These are phyloP conservation scores for Kodamaea alishanica DNA, from an alignment of 1,139 yeast species.

Conservation along the genomic window DNA sequence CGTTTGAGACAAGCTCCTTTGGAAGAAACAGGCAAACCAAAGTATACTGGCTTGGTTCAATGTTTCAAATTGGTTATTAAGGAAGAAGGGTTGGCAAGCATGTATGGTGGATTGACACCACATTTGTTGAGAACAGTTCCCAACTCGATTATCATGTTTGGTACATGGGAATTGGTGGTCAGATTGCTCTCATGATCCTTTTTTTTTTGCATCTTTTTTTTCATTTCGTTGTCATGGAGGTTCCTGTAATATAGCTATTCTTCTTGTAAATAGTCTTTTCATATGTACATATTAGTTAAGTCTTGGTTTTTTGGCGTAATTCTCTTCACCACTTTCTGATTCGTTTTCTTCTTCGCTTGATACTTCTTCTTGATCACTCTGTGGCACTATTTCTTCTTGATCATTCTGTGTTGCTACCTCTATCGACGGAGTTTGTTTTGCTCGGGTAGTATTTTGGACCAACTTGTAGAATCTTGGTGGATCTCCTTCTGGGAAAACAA, in stretches of 20 bases:
- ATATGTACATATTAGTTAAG: conserved; percentile 2
- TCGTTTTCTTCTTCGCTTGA: conserved; percentile 1
- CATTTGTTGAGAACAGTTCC: conserved; percentile 96
- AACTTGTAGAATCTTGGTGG: conserved; percentile 42
- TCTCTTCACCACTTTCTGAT: conserved; percentile 7
- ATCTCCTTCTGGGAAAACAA: conserved; percentile 35
- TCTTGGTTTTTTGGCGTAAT: conserved; percentile 5
- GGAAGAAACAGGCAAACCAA: conserved; percentile 68
- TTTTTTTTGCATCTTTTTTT: neutral
- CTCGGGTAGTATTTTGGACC: conserved; percentile 29
- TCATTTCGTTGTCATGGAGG: neutral
- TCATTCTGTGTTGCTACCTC: conserved; percentile 1
- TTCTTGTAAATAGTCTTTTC: conserved; percentile 12
- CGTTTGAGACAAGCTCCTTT: conserved; percentile 91
- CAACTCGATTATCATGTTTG: conserved; percentile 96
- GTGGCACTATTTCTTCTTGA: conserved; percentile 3
- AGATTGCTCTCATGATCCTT: conserved; percentile 47
- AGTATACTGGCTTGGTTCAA: conserved; percentile 86
- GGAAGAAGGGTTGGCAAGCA: conserved; percentile 88
- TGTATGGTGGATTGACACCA: conserved; percentile 98
- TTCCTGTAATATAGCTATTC: neutral
- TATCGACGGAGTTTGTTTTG: neutral
- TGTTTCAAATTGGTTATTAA: conserved; percentile 77
- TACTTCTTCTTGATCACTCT: conserved; percentile 4
- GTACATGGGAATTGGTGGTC: conserved; percentile 96